Evolutionary conservation across 371 early-diverging fungal genomes (phyloP).

Genomic region (Coelomomyces lativittatus): DNA sequence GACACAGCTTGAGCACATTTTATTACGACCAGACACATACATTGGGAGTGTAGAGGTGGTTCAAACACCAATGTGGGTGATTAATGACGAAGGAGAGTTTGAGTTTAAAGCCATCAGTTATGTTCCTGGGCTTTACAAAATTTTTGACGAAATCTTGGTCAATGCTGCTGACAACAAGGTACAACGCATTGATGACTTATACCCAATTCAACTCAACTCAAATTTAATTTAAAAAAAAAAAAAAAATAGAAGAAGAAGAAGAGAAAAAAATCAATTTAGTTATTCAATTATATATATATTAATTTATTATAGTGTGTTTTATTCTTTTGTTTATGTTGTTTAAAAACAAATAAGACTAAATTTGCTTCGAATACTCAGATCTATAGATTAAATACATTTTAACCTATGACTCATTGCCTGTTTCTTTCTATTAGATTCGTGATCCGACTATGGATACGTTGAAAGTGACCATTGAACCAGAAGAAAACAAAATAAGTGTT

Average conservation of each 20-base stretch:
- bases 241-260: too few relatives aligned
- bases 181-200: slow-evolving; percentile 4
- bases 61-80: slow-evolving; percentile 73
- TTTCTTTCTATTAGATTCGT: slow-evolving; percentile 31
- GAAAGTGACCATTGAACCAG: slow-evolving; percentile 75
- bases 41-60: slow-evolving; percentile 91
- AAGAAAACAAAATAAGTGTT: slow-evolving; percentile 69
- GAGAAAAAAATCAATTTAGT: too few relatives aligned
- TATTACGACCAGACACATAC: slow-evolving; percentile 97
- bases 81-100: slow-evolving; percentile 42
- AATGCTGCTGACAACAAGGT: slow-evolving; percentile 91
- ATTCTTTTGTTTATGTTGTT: too few relatives aligned
- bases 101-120: slow-evolving; percentile 53
- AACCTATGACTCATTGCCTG: neutral
- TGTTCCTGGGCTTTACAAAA: slow-evolving; percentile 98
- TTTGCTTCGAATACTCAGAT: neutral
- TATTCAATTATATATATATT: too few relatives aligned
- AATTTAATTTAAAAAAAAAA: too few relatives aligned
- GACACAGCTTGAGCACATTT: slow-evolving; percentile 95
- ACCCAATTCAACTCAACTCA: too few relatives aligned
- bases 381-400: too few relatives aligned
- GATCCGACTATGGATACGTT: slow-evolving; percentile 82
- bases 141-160: slow-evolving; percentile 98
- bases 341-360: neutral
- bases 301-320: too few relatives aligned